Conservation (phyloP, 2,329 filamentous ascomycete species). For the Triangularia setosa region DNA sequence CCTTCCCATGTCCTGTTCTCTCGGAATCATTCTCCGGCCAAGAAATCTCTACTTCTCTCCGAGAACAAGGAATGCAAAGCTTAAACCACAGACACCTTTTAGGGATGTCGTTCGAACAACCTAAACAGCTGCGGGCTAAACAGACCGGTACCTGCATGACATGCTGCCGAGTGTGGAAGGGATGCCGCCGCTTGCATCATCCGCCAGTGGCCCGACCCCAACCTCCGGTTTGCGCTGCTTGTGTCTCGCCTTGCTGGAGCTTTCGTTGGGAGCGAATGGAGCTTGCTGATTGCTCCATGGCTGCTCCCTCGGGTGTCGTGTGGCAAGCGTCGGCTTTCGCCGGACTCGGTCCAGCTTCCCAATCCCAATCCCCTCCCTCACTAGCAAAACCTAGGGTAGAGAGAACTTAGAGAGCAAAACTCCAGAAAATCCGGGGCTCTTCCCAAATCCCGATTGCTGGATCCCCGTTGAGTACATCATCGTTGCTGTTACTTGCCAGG, state of each 20-base stretch:
- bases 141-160: constrained; percentile 6
- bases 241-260: neutral
- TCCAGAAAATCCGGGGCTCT: neutral
- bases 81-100: neutral
- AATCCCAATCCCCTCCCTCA: neutral
- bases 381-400: neutral
- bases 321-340: constrained; percentile 24
- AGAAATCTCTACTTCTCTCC: neutral
- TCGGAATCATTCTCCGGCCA: neutral
- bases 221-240: neutral
- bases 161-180: neutral
- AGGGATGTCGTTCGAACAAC: neutral
- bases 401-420: neutral
- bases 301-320: neutral
- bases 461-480: neutral
- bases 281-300: no score
- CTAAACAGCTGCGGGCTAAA: neutral
- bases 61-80: neutral
- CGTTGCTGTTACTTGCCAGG: neutral
- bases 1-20: neutral
- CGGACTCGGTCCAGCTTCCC: constrained; percentile 2
- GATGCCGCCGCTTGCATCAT: neutral
- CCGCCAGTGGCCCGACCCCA: neutral
- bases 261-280: no score
- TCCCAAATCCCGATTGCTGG: neutral